Conservation (phyloP, 2,329 filamentous ascomycete species). For the Diaporthe citrichinensis region DNA sequence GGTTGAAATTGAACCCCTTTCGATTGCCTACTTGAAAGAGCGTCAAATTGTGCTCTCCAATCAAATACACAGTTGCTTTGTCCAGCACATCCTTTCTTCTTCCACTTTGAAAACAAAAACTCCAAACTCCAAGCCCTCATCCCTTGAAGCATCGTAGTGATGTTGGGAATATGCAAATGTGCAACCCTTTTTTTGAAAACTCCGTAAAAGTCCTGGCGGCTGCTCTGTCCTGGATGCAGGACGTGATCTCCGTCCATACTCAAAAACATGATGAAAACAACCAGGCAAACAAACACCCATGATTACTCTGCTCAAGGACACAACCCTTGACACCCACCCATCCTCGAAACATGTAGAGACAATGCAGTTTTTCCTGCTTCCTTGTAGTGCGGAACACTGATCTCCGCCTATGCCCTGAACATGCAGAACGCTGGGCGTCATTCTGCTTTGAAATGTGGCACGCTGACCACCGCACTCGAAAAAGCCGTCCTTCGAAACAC, state of each 20-base stretch:
- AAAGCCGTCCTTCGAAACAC: neutral
- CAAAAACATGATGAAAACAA: neutral
- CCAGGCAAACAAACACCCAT: neutral
- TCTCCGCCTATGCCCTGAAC: neutral
- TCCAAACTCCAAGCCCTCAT: conserved; percentile 3
- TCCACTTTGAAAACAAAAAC: neutral
- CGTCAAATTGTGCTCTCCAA: neutral
- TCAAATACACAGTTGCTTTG: neutral
- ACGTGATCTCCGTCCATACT: neutral
- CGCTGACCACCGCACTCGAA: neutral
- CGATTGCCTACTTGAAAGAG: neutral
- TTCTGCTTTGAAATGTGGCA: neutral
- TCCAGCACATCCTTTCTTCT: neutral
- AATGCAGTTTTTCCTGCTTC: neutral
- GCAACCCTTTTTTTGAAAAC: neutral
- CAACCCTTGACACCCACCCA: neutral
- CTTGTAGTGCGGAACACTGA: neutral
- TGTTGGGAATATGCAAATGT: neutral
- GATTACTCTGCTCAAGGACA: neutral
- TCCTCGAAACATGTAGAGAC: neutral
- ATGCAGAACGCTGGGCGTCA: neutral
- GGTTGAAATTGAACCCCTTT: neutral
- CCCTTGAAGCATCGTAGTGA: neutral
- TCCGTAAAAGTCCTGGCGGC: too few relatives aligned
- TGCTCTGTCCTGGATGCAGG: neutral